phyloP scores from a whole-genome alignment of 495 filamentous ascomycete genomes.

The Tuber calosporum region DNA sequence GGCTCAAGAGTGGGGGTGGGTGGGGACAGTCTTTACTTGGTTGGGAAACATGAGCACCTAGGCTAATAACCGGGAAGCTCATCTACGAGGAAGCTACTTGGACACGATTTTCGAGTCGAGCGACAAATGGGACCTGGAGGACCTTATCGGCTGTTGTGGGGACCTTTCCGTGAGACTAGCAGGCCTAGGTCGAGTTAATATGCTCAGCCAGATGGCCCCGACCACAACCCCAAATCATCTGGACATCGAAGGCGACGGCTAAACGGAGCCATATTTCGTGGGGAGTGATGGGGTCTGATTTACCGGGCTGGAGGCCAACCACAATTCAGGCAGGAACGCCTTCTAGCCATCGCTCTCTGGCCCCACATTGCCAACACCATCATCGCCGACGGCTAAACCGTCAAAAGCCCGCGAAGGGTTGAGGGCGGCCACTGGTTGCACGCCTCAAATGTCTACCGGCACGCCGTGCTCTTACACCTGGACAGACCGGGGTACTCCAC shows the following conservation, averaged over 20 bases:
- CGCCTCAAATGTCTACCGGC: conserved; percentile 79
- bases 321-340: conserved; percentile 36
- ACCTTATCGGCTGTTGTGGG: conserved; percentile 79
- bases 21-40: conserved; percentile 93
- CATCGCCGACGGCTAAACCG: conserved; percentile 37
- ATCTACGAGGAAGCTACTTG: conserved; percentile 63
- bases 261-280: conserved; percentile 33
- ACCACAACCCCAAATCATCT: not conserved
- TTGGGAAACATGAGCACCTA: conserved; percentile 90
- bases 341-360: conserved; percentile 27
- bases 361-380: conserved; percentile 9
- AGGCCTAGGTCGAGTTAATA: conserved; percentile 73
- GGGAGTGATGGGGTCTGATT: conserved; percentile 37
- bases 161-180: conserved; percentile 69
- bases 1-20: conserved; percentile 67
- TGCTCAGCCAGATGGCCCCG: conserved; percentile 63
- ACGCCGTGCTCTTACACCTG: conserved; percentile 80
- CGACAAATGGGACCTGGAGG: conserved; percentile 74
- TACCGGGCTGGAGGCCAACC: conserved; percentile 30
- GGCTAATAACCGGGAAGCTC: conserved; percentile 86
- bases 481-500: conserved; percentile 78
- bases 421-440: conserved; percentile 40
- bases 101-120: conserved; percentile 60
- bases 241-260: conserved; percentile 24
- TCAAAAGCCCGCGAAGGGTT: conserved; percentile 36